Conservation (phyloP, 78 protist genomes). For the Planoprotostelium fungivorum region DNA sequence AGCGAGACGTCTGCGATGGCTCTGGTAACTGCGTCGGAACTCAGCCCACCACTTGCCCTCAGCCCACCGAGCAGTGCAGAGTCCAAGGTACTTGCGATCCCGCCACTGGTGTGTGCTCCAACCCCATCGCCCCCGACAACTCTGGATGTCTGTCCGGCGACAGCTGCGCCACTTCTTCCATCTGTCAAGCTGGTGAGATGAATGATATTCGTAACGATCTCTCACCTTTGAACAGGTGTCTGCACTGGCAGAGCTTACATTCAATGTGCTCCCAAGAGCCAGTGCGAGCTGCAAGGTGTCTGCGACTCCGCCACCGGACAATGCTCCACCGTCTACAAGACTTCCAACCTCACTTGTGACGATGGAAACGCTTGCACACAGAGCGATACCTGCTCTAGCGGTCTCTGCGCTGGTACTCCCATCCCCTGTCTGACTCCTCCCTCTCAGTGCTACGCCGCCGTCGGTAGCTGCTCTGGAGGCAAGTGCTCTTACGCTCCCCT, state of each 20-base stretch:
- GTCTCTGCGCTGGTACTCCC: conserved; percentile 8
- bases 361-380: conserved; percentile 12
- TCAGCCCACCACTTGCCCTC: background rate
- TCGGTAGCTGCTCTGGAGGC: conserved; percentile 22
- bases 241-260: background rate
- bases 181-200: background rate
- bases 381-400: conserved; percentile 3
- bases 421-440: background rate
- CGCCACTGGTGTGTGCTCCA: background rate
- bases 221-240: too few species aligned
- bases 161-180: background rate
- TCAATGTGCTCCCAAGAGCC: background rate
- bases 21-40: background rate
- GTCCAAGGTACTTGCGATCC: background rate
- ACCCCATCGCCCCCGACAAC: background rate
- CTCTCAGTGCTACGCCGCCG: conserved; percentile 1
- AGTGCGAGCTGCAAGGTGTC: background rate
- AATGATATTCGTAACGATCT: too few species aligned
- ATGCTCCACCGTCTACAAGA: background rate
- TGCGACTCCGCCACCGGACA: background rate
- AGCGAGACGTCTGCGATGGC: background rate
- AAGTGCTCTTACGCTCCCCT: conserved; percentile 6
- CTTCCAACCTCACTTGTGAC: conserved; percentile 4
- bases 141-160: background rate
- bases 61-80: background rate